Percentiles rank a stretch among this genome's conserved stretches.
These are phyloP conservation scores for Aureobasidium vineae DNA, from an alignment of 2,329 filamentous ascomycete species.

Conservation along the genomic window DNA sequence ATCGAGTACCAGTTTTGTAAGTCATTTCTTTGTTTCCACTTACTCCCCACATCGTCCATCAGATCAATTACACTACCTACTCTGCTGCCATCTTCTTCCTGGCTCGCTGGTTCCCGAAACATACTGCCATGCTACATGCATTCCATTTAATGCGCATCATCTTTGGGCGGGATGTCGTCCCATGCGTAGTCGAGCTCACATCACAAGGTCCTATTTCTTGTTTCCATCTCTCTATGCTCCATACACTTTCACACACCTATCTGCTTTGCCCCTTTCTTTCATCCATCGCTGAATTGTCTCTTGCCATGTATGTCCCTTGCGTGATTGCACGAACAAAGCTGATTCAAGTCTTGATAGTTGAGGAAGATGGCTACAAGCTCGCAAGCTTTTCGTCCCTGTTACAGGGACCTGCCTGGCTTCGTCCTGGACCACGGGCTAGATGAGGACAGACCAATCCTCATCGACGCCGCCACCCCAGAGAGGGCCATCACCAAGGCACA, in stretches of 20 bases:
- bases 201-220: not conserved
- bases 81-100: not conserved
- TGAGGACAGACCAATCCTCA: constrained; percentile 32
- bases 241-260: not conserved
- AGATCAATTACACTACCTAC: not conserved
- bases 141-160: not conserved
- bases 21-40: not conserved
- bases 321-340: not conserved
- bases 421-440: constrained; percentile 29
- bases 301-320: not conserved
- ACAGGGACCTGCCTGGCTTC: constrained; percentile 28
- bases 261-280: not conserved
- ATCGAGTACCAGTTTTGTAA: constrained; percentile 5
- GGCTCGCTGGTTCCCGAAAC: not conserved
- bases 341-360: not conserved
- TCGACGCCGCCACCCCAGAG: constrained; percentile 35
- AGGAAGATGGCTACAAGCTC: constrained; percentile 7
- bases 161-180: not conserved
- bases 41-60: not conserved
- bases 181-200: not conserved
- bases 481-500: constrained; percentile 31
- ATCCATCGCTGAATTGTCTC: not conserved
- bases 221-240: not conserved
- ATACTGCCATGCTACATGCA: not conserved
- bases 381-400: constrained; percentile 22